These are phyloP conservation scores for Hansenula anomala DNA, from an alignment of 1,139 yeast genomes.

Conservation along the genomic window DNA sequence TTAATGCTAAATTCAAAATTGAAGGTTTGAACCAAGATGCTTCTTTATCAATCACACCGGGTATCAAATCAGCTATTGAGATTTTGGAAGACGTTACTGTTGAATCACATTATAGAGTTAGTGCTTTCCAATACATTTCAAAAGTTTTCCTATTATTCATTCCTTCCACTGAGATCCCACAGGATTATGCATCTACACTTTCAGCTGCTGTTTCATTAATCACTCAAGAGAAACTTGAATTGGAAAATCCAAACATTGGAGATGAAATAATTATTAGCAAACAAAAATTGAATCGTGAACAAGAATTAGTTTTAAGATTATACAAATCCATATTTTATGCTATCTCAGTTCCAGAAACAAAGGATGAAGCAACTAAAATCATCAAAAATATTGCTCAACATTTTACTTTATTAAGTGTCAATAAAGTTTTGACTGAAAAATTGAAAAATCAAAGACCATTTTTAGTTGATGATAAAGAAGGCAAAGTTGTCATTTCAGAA, in stretches of 20 bases:
- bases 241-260: constrained; percentile 31
- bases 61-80: constrained; percentile 64
- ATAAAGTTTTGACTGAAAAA: constrained; percentile 67
- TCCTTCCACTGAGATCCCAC: constrained; percentile 61
- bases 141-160: constrained; percentile 66
- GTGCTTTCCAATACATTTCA: constrained; percentile 72
- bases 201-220: constrained; percentile 46
- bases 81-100: constrained; percentile 65
- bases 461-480: constrained; percentile 76
- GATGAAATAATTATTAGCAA: constrained; percentile 49
- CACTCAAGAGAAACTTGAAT: constrained; percentile 38
- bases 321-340: constrained; percentile 72
- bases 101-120: constrained; percentile 62
- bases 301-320: constrained; percentile 38
- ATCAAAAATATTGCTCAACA: constrained; percentile 72
- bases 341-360: constrained; percentile 69
- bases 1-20: constrained; percentile 62
- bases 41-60: constrained; percentile 78
- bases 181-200: constrained; percentile 43
- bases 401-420: constrained; percentile 70
- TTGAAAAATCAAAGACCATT: constrained; percentile 68
- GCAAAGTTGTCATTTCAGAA: constrained; percentile 65
- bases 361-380: constrained; percentile 58
- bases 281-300: constrained; percentile 44
- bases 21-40: constrained; percentile 62